Evolutionary conservation across 1,284 basidiomycete genomes (phyloP).

Genomic region (Pholiota adiposa): DNA sequence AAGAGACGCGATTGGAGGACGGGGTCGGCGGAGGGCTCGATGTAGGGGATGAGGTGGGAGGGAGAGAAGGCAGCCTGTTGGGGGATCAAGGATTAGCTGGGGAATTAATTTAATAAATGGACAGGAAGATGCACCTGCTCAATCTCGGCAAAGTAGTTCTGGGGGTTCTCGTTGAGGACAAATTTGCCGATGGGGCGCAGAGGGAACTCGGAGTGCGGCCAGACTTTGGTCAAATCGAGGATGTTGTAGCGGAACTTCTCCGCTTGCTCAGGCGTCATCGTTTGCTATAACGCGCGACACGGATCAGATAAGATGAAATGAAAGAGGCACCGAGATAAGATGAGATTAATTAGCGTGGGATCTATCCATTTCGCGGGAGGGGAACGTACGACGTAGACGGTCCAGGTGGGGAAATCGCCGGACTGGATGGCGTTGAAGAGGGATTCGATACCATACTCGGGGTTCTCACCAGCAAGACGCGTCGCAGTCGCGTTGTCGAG

Average conservation of each 20-base stretch:
- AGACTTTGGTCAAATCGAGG: conserved; percentile 91
- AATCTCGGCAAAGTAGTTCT: conserved; percentile 88
- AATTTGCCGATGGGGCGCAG: conserved; percentile 85
- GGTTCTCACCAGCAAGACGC: conserved; percentile 66
- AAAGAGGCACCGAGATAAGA: background rate
- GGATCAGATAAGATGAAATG: conserved; percentile 1
- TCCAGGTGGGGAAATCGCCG: conserved; percentile 82
- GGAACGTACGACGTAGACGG: conserved; percentile 66
- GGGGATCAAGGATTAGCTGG: background rate
- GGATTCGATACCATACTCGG: conserved; percentile 79
- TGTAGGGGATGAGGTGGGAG: conserved; percentile 83
- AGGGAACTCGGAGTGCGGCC: conserved; percentile 87
- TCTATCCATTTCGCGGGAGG: background rate
- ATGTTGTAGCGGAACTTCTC: conserved; percentile 88
- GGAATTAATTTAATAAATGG: background rate
- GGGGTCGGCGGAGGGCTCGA: conserved; percentile 89
- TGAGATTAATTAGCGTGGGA: background rate
- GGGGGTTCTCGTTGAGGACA: conserved; percentile 84
- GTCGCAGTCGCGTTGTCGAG: conserved; percentile 55
- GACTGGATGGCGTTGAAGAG: conserved; percentile 83
- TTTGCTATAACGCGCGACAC: conserved; percentile 58
- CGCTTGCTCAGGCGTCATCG: conserved; percentile 90
- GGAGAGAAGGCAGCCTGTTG: conserved; percentile 80
- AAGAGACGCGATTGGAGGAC: conserved; percentile 93
- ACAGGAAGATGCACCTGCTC: conserved; percentile 63